phyloP scores from a whole-genome alignment of 768 basidiomycete species.

The Strobilomyces dryophilus region DNA sequence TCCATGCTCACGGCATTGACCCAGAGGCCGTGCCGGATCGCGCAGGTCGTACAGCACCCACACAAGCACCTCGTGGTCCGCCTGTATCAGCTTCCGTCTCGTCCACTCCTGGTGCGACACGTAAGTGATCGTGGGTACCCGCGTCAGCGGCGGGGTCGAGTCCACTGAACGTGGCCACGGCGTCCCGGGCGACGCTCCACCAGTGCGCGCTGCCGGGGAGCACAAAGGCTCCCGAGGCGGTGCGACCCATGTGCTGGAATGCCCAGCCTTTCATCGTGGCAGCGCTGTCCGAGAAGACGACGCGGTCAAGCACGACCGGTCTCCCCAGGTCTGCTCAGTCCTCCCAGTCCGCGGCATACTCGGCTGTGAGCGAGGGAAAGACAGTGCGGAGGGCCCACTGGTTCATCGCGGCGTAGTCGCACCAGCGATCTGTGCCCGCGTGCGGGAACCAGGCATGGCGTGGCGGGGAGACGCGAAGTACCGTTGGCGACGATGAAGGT shows the following conservation, averaged over 20 bases:
- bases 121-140: constrained; percentile 88
- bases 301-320: constrained; percentile 78
- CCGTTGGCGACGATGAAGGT: constrained; percentile 64
- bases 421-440: constrained; percentile 74
- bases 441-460: constrained; percentile 76
- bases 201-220: constrained; percentile 74
- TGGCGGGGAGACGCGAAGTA: constrained; percentile 65
- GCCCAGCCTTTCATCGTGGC: constrained; percentile 73
- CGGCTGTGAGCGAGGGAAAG: constrained; percentile 78
- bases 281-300: constrained; percentile 81
- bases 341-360: constrained; percentile 79
- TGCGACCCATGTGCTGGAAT: constrained; percentile 69
- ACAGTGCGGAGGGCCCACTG: constrained; percentile 76
- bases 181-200: constrained; percentile 79
- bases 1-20: constrained; percentile 87
- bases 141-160: constrained; percentile 40
- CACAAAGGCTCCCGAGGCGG: constrained; percentile 68
- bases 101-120: constrained; percentile 88
- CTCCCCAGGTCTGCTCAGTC: constrained; percentile 65
- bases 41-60: constrained; percentile 64
- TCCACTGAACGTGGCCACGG: constrained; percentile 70
- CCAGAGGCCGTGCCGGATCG: constrained; percentile 73
- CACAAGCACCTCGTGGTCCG: constrained; percentile 79
- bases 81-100: constrained; percentile 70
- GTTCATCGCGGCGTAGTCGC: constrained; percentile 90